These are phyloP conservation scores for Beauveria caledonica DNA, from an alignment of 2,329 filamentous ascomycete genomes.

Conservation along the genomic window DNA sequence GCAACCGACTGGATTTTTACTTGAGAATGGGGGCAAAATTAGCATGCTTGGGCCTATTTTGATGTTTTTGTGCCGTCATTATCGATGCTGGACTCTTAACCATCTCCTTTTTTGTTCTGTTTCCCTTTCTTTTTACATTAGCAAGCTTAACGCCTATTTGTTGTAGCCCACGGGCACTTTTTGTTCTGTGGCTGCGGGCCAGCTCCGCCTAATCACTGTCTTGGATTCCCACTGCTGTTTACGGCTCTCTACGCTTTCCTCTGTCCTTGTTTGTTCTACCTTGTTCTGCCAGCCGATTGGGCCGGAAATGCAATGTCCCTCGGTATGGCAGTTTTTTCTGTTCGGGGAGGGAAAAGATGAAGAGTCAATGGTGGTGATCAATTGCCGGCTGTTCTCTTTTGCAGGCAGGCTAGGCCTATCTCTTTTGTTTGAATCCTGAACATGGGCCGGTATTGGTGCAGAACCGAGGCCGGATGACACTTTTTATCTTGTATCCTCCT, in stretches of 20 bases:
- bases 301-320: not conserved
- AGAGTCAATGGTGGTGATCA: not conserved
- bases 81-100: not conserved
- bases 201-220: conserved; percentile 5
- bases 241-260: not conserved
- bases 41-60: conserved; percentile 2
- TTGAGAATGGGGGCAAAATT: conserved; percentile 1
- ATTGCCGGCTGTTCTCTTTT: not conserved
- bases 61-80: conserved; percentile 10
- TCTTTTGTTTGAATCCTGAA: not conserved
- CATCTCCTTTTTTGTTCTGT: conserved; percentile 8
- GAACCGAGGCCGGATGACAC: conserved; percentile 2
- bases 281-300: not conserved
- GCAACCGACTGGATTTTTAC: not conserved
- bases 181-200: not conserved
- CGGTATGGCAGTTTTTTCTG: not conserved
- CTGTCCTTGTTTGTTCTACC: not conserved
- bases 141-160: not conserved
- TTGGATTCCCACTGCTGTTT: conserved; percentile 12
- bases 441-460: not conserved
- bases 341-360: not conserved
- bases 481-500: conserved; percentile 3
- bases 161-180: not conserved
- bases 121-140: conserved; percentile 2
- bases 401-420: not conserved